Conservation (phyloP, 768 basidiomycete species). For the Exsudoporus frostii region DNA sequence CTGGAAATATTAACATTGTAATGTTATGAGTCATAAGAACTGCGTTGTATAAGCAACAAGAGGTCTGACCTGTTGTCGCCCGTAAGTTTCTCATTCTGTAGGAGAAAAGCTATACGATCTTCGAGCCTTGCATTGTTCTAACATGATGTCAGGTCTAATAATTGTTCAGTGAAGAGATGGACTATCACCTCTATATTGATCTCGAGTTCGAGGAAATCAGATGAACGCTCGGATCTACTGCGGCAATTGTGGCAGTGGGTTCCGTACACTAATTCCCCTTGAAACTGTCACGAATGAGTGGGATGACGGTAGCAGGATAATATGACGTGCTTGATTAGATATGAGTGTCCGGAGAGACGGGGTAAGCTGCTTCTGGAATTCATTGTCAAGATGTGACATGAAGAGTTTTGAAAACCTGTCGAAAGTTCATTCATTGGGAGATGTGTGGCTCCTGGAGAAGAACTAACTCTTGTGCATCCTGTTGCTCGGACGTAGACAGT, state of each 20-base stretch:
- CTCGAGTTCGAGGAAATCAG: slow-evolving; percentile 87
- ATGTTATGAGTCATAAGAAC: background rate
- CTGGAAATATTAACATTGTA: slow-evolving; percentile 35
- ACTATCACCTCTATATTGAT: slow-evolving; percentile 67
- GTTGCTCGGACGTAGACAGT: slow-evolving; percentile 81
- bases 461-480: slow-evolving; percentile 92
- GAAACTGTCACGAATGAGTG: slow-evolving; percentile 55
- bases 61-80: slow-evolving; percentile 75
- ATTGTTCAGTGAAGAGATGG: background rate
- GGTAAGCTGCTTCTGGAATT: slow-evolving; percentile 79
- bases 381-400: slow-evolving; percentile 81
- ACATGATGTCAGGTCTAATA: background rate
- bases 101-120: slow-evolving; percentile 61
- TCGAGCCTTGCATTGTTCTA: slow-evolving; percentile 73
- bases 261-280: slow-evolving; percentile 79
- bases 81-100: slow-evolving; percentile 68
- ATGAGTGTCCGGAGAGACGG: slow-evolving; percentile 65
- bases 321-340: slow-evolving; percentile 57
- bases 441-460: background rate
- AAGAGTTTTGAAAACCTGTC: slow-evolving; percentile 91
- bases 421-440: slow-evolving; percentile 3
- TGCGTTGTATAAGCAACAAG: background rate
- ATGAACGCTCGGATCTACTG: slow-evolving; percentile 60
- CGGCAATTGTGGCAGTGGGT: slow-evolving; percentile 74
- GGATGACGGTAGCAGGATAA: background rate